These are phyloP conservation scores for Candida vaughaniae DNA, from an alignment of 805 yeast genomes.

Conservation along the genomic window DNA sequence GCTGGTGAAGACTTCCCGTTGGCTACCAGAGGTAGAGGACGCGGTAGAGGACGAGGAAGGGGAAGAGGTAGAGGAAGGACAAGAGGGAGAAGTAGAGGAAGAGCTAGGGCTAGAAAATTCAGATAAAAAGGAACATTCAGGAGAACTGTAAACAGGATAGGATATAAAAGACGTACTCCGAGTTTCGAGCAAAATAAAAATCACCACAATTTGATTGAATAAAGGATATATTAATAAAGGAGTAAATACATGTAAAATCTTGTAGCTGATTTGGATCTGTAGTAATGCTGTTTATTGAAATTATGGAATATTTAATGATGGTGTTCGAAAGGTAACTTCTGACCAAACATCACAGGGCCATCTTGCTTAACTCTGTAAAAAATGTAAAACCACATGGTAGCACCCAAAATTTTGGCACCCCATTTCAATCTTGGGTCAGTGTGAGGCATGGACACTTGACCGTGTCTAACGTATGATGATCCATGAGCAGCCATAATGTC, in stretches of 20 bases:
- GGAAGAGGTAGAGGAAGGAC: constrained; percentile 10
- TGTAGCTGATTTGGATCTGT: too few relatives aligned
- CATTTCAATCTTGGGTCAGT: constrained; percentile 56
- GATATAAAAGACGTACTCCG: too few relatives aligned
- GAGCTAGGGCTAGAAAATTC: constrained; percentile 15
- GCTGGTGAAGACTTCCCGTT: constrained; percentile 6
- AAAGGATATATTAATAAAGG: too few relatives aligned
- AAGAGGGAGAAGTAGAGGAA: constrained; percentile 13
- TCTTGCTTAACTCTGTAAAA: constrained; percentile 78
- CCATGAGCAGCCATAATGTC: constrained; percentile 43
- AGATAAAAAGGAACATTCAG: too few relatives aligned
- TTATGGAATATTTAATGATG: constrained; percentile 19
- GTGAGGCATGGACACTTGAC: constrained; percentile 65
- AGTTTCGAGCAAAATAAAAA: too few relatives aligned
- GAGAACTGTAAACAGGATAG: too few relatives aligned
- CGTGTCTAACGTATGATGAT: constrained; percentile 49
- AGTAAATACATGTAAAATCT: too few relatives aligned
- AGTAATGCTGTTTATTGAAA: too few relatives aligned
- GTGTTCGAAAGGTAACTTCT: constrained; percentile 38
- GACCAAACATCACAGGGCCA: constrained; percentile 57
- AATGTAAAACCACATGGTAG: constrained; percentile 88
- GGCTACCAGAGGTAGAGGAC: constrained; percentile 9
- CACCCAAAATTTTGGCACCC: constrained; percentile 70
- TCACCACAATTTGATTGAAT: too few relatives aligned
- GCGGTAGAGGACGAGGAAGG: constrained; percentile 18